Evolutionary conservation across 306 rosid species (phyloP), one percentile per base, ranked within the genome.

Genomic region (Medicago arabica): DNA sequence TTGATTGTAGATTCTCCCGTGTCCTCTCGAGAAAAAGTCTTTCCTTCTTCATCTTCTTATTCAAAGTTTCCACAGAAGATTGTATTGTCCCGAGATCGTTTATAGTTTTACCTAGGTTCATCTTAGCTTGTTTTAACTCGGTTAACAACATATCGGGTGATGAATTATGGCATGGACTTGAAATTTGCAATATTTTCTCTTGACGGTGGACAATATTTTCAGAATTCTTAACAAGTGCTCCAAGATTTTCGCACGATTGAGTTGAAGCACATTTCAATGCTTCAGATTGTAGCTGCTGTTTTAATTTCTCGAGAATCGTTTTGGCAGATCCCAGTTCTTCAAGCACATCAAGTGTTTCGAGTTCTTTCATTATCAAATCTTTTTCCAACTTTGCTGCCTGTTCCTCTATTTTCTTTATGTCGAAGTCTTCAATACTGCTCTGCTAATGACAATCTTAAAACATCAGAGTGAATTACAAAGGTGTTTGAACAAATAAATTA

Each of bases 301-400:
- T 95, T 60, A 95, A 83, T 16, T 90, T 96, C 80, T 92, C 97
- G 21, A 95, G 89, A 49, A 92, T 86, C 71, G 86, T 79, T 74
- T 95, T 95, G 21, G 99, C 91, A 60, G 97, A 85, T 64, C 96
- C 95, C 4, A 95, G 83, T 79, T 95, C 97, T 86, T 95, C 99
- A 19, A 95, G 91, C 39, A 95, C 93, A 75, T 95, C 99, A 43
- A 95, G 97, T 13, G 99, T 92, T 86, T 95, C 97, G 0, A 95
- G 87, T 78, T 95, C 99, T 72, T 95, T 95, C 39, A 95, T 96
- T 28, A 95, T 95, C 82, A 95, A 86, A 83, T 95, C 96, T 86
- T 95, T 95, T 86, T 95, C 99, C 84, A 95, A 82, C 86, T 92
- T 92, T 5, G 96, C 88, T 11, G 99, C 96, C 78, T 89, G 93